Base-by-base conservation (phyloP, 768 basidiomycete species). In the Hortiboletus campestris region DNA sequence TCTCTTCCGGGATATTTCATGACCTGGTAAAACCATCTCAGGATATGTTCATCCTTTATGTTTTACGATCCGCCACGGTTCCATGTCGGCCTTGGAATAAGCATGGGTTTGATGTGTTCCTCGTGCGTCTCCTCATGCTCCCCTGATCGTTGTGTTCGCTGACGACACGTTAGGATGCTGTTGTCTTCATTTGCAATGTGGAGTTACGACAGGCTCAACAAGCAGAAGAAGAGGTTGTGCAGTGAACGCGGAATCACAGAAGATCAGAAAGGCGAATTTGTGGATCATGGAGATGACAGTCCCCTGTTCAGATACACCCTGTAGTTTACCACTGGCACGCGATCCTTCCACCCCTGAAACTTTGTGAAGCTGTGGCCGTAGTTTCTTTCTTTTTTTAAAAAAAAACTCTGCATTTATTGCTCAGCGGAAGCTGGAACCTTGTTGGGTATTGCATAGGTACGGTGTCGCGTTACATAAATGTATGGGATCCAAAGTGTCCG, bases 261-360 rank as follows among this genome's bases (percentile, higher is more conserved):
- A 6, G 73, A 67, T 28, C 67, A 68, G 31, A 64, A 62, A 34
- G 68, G 69, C 13, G 74, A 79, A 35, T 84, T 78, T 51, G 66
- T 57, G 22, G 71, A 80, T 3, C 63, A 78, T 55, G 84, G 81
- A 4, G 80, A 80, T 59, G 74, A 76, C 48, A 80, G 80, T 44
- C 84, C 84, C 28, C 63, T 84, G 45, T 85, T 83, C 72, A 76
- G 79, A 76, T 72, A 69, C 9, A 49, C 61, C 2, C 40, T 67
- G 13, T 69, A 60, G 52, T 29, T 43, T 12, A 31, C 28, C 19
- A 10, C 31, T 7, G 11, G 12, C 49, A 14, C 7, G 5, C 32
- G 14, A 34, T 11, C 20, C 25, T n/a, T 19, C 20, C 6, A 0
- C 4, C 28, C 3, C 4, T 16, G 42, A 44, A 34, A 14, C 9